phyloP scores from a whole-genome alignment of 202 grass and related monocot genomes.

The Panicum virgatum region DNA sequence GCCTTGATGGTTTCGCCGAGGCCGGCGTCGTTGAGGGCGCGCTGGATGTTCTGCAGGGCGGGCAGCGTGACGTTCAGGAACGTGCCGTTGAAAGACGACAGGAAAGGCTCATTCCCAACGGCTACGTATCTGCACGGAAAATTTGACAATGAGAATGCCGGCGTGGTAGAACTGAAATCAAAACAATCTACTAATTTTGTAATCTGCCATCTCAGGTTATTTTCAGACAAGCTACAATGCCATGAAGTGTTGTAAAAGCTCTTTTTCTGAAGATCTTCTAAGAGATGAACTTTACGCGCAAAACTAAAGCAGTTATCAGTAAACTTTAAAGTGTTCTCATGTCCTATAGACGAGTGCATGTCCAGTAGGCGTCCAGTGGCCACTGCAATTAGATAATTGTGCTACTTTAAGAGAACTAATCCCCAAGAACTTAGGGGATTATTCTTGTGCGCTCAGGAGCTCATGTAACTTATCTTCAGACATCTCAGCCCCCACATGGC shows the following conservation, averaged over 20 bases:
- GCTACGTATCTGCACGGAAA: conserved; percentile 66
- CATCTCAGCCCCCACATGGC: background rate
- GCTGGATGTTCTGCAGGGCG: conserved; percentile 82
- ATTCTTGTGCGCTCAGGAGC: background rate
- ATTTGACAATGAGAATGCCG: background rate
- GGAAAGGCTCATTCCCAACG: conserved; percentile 90
- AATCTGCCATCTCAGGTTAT: background rate
- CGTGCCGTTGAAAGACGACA: conserved; percentile 67
- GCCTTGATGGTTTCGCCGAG: conserved; percentile 63
- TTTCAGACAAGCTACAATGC: background rate
- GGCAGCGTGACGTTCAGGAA: conserved; percentile 81
- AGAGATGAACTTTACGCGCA: background rate
- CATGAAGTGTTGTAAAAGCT: background rate
- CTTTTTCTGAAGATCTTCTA: background rate
- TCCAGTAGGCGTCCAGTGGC: conserved; percentile 20
- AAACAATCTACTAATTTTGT: background rate
- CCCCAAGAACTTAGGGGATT: background rate
- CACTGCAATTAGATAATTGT: conserved; percentile 6
- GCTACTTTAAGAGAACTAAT: conserved; percentile 17
- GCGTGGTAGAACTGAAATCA: background rate
- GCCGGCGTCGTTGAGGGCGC: conserved; percentile 69
- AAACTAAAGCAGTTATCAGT: background rate
- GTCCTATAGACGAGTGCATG: conserved; percentile 11
- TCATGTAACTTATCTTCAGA: conserved; percentile 23
- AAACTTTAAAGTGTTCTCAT: background rate